Base-by-base conservation (phyloP, 352 stramenopile species). In the Pythium pyrilobum region DNA sequence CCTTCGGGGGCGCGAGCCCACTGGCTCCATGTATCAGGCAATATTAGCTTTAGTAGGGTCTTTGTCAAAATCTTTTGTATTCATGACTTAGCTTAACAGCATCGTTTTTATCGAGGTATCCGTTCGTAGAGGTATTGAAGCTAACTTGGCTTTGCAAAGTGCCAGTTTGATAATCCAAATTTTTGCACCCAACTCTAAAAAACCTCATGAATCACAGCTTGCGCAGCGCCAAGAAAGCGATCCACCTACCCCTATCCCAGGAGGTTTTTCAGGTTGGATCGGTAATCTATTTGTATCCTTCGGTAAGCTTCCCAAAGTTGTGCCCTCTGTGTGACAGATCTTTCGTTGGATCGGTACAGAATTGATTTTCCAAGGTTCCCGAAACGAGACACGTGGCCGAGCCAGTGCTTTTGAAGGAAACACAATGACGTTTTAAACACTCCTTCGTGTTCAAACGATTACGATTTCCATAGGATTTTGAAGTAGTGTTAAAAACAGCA, bases 121-220 rank as follows among this genome's bases (percentile, higher is more conserved):
- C 4, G n/a, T 20, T 65, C 37, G 46, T 34, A 53, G 4, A 54
- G 38, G 23, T 32, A 41, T 47, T 52, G 56, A 54, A 56, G 37
- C 34, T 36, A 12, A 8, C 31, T 6, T 7, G 23, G 29, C 50
- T 44, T 54, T 21, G 12, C 37, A 48, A 64, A 54, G 56, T 64
- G 56, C 56, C 56, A 64, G 56, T 64, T 64, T 64, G 48, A 64
- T 49, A 41, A 49, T 58, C 48, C 56, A 58, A 64, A 58, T 50
- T 64, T 60, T 52, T 52, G 47, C 41, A 61, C 58, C 58, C 42
- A 59, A 34, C 23, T 12, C 46, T 20, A 24, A 49, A 66, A 61
- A 66, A 66, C 58, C 58, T 66, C 52, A 49, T 33, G 25, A 55
- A 45, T 56, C 46, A 61, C 34, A 27, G 11, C 32, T 13, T n/a